A percentile compares a stretch with the other conserved stretches of the same genome.
These are phyloP conservation scores for Funneliformis mosseae DNA, from an alignment of 192 early-diverging fungal species.

Conservation along the genomic window DNA sequence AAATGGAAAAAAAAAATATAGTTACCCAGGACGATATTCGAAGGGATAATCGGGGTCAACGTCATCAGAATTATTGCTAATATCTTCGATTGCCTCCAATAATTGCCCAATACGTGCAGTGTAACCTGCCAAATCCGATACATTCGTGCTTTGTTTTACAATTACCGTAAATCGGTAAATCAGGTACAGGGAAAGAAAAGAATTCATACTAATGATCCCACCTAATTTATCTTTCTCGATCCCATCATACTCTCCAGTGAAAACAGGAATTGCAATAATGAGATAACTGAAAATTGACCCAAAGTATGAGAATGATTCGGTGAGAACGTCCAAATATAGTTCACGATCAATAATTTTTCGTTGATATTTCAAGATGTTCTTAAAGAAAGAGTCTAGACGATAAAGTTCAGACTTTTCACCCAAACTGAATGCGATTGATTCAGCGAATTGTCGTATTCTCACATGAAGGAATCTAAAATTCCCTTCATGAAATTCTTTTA, in stretches of 20 bases:
- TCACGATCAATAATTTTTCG: conserved; percentile 60
- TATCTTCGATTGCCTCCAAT: conserved; percentile 66
- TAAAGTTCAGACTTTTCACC: conserved; percentile 69
- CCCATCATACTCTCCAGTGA: conserved; percentile 77
- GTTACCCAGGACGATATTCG: conserved; percentile 39
- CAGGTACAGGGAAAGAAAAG: conserved; percentile 86
- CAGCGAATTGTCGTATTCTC: conserved; percentile 70
- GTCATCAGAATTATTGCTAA: conserved; percentile 53
- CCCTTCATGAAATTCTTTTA: conserved; percentile 79
- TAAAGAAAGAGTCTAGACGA: conserved; percentile 58
- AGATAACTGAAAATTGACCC: conserved; percentile 81
- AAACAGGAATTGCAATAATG: conserved; percentile 81
- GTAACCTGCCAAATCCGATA: conserved; percentile 83
- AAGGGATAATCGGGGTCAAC: conserved; percentile 52
- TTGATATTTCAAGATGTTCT: conserved; percentile 55
- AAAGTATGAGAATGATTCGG: conserved; percentile 70
- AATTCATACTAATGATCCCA: conserved; percentile 75
- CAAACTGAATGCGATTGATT: conserved; percentile 80
- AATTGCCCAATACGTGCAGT: conserved; percentile 80
- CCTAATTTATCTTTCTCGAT: conserved; percentile 68
- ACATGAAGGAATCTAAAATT: conserved; percentile 73
- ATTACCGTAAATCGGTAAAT: conserved; percentile 75
- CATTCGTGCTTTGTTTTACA: conserved; percentile 65
- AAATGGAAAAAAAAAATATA: background rate
- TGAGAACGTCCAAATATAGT: conserved; percentile 53